Base-by-base conservation (phyloP, 495 filamentous ascomycete species). In the Penicillium pulvis region DNA sequence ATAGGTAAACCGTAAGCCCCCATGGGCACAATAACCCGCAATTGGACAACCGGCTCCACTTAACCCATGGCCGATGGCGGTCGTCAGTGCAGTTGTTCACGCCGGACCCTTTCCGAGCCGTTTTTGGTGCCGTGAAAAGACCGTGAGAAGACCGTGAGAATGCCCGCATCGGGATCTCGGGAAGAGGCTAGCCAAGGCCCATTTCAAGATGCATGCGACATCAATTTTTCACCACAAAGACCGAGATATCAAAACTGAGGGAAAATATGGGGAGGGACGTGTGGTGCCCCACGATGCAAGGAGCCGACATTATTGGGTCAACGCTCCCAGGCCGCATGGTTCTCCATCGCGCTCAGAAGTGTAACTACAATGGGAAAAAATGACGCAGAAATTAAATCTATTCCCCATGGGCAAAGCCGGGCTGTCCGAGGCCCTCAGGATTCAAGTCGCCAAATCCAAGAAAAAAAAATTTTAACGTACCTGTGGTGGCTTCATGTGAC, bases 201-300 rank as follows among this genome's bases (percentile, higher is more conserved):
- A 19, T 24, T 28, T 10, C 12, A 17, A 23, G 35, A 39, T 17
- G 53, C 41, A 55, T 55, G 53, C 53, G 35, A 35, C 24, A 23
- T 46, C 26, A 16, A n/a, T 35, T 51, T 44, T 31, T 3, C 19
- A 16, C 41, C 30, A 5, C 4, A 20, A 45, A n/a, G 11, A 12
- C 24, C 16, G 12, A 20, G 20, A 39, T 35, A 39, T 16, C 23
- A n/a, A 55, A 20, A 41, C 3, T 41, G 39, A 26, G 43, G 23
- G 10, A 28, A 43, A 42, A 41, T 53, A 31, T 17, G 50, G 26
- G 26, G 11, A 46, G 28, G 50, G 26, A 43, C 60, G 33, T 61
- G 55, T 63, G 57, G 58, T 50, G 61, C 61, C 61, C 59, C 64
- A 48, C 67, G 60, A 63, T 30, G 61, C 33, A 68, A 70, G 67